Base-by-base conservation (phyloP, 495 filamentous ascomycete genomes). In the Neurospora discreta region DNA sequence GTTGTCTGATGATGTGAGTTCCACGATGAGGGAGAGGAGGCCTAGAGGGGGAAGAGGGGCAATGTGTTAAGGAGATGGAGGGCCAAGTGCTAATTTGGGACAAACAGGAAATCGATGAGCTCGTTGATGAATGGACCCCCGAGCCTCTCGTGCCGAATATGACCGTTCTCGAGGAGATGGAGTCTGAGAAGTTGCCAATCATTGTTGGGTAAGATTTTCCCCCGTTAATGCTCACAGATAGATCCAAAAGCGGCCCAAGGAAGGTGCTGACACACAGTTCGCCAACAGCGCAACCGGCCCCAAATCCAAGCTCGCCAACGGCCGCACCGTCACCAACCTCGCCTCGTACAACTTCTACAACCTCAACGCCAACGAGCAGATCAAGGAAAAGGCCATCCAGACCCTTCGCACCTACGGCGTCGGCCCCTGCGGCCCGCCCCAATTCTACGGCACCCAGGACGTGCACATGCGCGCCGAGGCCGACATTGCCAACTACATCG, bases 391-490 rank as follows among this genome's bases (percentile, higher is more conserved):
- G 78, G 95, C 94, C 0, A 93, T 98, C 73, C 90, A 93, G 77
- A 95, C 94, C 7, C 87, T 99, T 33, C 92, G 95, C 69, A 95
- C 90, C 72, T 98, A 99, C 76, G 95, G 95, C 52, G 96, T 98
- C 42, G 95, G 95, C 26, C 94, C 95, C 69, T 99, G 95, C 81
- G 94, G 94, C 41, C 95, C 95, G 3, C 95, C 95, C 16, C 93
- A 95, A 42, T 99, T 99, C 83, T 99, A 99, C 83, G 95, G 94
- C 70, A 98, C 92, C 33, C 96, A 99, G 78, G 95, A 99, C 82
- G 94, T 99, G 23, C 96, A 99, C 81, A 93, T 98, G 89, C 93
- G 95, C 83, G 92, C 92, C 3, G 96, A 99, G 80, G 90, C 92
- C 46, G 94, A 99, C 80, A 93, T 99, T 78, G 93, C 95, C 4